Base-by-base conservation (phyloP, 2,329 filamentous ascomycete species). In the Penicillium crustosum region DNA sequence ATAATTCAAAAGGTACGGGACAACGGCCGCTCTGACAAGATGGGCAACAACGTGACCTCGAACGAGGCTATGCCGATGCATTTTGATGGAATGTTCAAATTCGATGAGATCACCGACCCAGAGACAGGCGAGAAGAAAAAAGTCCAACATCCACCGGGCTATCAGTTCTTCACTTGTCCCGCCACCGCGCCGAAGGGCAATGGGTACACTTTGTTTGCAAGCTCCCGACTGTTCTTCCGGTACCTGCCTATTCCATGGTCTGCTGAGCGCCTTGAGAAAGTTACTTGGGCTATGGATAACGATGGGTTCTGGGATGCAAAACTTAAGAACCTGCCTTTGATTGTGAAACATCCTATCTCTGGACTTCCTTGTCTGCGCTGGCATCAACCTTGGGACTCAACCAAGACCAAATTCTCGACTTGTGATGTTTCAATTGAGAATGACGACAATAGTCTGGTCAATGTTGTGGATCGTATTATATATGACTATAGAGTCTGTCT, bases 51-150 rank as follows among this genome's bases (percentile, higher is more conserved):
- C 41, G 81, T 84, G 3, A 73, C 83, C 2, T 82, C 80, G 0
- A 75, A 77, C 2, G 82, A 84, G 57, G 79, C 79, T 60, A 83
- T 85, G 82, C 82, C 83, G 0, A 83, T 83, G 68, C 83, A 85
- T 61, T 85, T 79, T 38, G 83, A 85, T 49, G 83, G 83, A 0
- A 69, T 84, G 29, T 85, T 84, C 73, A 84, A 84, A 64, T 80
- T 81, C 0, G 73, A 75, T 10, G 79, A 79, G 51, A 66, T 74
- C 21, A 68, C 56, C 0, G 70, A 77, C 2, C 71, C 73, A 2
- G 67, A 38, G 8, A 69, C 75, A 1, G 80, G 78, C 0, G 73
- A 75, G 6, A 76, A 75, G n/a, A 70, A 70, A n/a, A 61, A 73
- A 0, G 67, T 79, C 2, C 76, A 81, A 0, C 73, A 66, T 4